phyloP scores from a whole-genome alignment of 495 filamentous ascomycete genomes.

The Xylaria bambusicola region DNA sequence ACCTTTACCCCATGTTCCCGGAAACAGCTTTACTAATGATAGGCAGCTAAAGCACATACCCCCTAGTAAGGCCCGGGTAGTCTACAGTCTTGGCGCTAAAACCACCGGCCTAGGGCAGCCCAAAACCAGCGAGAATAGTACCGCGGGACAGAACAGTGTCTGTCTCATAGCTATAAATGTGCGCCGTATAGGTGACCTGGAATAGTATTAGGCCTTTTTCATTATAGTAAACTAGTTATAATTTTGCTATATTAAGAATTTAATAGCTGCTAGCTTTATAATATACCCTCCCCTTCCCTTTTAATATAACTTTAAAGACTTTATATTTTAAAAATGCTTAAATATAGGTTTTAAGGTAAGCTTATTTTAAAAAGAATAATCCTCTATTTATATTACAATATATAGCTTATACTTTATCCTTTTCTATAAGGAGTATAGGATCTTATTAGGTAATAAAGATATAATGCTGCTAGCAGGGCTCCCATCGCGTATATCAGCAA shows the following conservation, averaged over 20 bases:
- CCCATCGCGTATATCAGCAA: neutral
- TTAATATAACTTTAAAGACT: neutral
- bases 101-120: neutral
- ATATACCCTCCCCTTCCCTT: neutral
- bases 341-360: neutral
- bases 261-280: constrained; percentile 1
- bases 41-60: too few species aligned
- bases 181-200: constrained; percentile 2
- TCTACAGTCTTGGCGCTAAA: neutral
- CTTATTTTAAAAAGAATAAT: neutral
- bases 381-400: neutral
- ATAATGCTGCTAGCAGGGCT: neutral
- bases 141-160: neutral
- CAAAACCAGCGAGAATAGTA: neutral
- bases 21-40: too few species aligned
- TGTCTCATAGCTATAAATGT: neutral
- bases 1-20: too few species aligned
- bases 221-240: constrained; percentile 4
- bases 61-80: neutral
- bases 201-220: neutral
- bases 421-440: neutral
- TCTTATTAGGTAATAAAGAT: constrained; percentile 3
- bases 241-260: constrained; percentile 6
- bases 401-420: neutral
- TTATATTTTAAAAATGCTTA: constrained; percentile 1